Base-by-base conservation (phyloP, 129 eudicot genomes). In the Arctium lappa region DNA sequence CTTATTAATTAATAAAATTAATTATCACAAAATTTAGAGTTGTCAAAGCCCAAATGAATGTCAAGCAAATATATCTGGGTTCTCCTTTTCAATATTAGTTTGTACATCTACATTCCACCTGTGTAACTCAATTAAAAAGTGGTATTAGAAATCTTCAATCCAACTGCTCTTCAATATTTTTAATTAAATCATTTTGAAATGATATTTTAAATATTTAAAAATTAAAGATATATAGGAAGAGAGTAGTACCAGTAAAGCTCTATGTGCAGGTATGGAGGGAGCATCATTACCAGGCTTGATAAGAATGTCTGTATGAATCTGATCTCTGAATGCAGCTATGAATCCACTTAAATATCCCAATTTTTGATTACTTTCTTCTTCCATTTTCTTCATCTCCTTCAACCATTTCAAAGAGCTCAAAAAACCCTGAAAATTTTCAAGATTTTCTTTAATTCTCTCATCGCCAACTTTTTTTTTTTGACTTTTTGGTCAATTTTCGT, bases 311-410 rank as follows among this genome's bases (percentile, higher is more conserved):
- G 94, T 89, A 83, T 92, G 99, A 72, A 91, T 90, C 78, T 88
- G 89, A 79, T 93, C 91, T 85, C 86, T 86, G 82, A 93, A 95
- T 50, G 94, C 94, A 81, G 63, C 87, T 65, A 85, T 86, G 60
- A 93, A 91, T 40, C 91, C 97, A 76, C 92, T 87, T 38, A 95
- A 72, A 85, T 90, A 95, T 9, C 38, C 84, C 82, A 93, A 72
- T 81, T 95, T 95, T n/a, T 90, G 93, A 46, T 72, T 93, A 50
- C 80, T 65, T 76, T 91, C 92, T 81, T 95, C 99, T 74, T 95
- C 99, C 87, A 87, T 42, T 72, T 89, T 93, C 80, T 89, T 93
- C 97, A 91, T 90, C 88, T 95, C 99, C 79, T 95, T 93, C 62
- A 93, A 72, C 94, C 97, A 94, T 88, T 92, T 94, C 79, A 92